phyloP scores from a whole-genome alignment of 345 rosid species.

The Salix caprea region DNA sequence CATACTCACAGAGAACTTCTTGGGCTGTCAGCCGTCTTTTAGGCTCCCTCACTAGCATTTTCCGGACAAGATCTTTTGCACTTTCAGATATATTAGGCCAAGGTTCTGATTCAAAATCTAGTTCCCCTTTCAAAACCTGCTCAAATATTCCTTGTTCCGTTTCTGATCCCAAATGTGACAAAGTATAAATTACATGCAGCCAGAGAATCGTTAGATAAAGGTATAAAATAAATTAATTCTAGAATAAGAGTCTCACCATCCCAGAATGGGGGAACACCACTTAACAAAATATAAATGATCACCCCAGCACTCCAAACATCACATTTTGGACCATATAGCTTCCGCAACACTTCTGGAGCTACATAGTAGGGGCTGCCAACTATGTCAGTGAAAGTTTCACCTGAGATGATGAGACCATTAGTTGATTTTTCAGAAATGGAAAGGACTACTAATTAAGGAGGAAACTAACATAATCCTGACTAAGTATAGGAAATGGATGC shows the following conservation, averaged over 20 bases:
- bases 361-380: slow-evolving; percentile 98
- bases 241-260: slow-evolving; percentile 54
- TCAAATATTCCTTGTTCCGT: slow-evolving; percentile 95
- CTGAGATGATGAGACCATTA: slow-evolving; percentile 33
- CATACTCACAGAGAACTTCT: slow-evolving; percentile 80
- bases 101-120: slow-evolving; percentile 90
- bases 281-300: slow-evolving; percentile 72
- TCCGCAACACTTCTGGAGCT: slow-evolving; percentile 89
- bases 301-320: slow-evolving; percentile 99
- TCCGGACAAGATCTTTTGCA: slow-evolving; percentile 81
- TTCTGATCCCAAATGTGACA: slow-evolving; percentile 47
- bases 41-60: slow-evolving; percentile 82
- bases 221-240: slow-evolving; percentile 1
- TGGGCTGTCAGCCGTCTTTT: slow-evolving; percentile 76
- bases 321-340: slow-evolving; percentile 82
- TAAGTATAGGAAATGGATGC: not conserved
- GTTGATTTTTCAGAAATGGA: not conserved
- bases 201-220: slow-evolving; percentile 11
- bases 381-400: slow-evolving; percentile 77
- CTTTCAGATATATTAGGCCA: slow-evolving; percentile 89
- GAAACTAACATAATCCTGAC: not conserved
- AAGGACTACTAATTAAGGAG: not conserved
- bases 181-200: slow-evolving; percentile 10
- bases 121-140: slow-evolving; percentile 88
- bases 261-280: slow-evolving; percentile 99